Conservation (phyloP, 2,329 filamentous ascomycete species). For the Rasamsonia emersonii region DNA sequence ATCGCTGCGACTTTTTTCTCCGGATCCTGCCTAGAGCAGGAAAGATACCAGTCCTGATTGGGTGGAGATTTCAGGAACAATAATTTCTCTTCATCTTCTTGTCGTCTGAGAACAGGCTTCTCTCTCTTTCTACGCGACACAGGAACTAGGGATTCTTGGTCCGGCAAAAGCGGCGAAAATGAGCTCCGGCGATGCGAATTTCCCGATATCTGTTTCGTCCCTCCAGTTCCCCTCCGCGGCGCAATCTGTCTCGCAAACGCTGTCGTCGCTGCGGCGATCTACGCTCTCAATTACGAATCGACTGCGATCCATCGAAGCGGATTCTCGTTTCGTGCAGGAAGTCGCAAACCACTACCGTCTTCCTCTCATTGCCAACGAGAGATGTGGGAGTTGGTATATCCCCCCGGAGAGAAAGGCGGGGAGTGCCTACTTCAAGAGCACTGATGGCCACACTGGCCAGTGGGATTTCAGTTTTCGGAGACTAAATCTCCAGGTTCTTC, state of each 20-base stretch:
- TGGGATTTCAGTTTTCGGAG: slow-evolving; percentile 84
- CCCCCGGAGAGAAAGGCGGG: slow-evolving; percentile 53
- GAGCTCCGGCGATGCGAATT: slow-evolving; percentile 18
- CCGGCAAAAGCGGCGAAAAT: too few relatives aligned
- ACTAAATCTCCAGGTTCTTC: slow-evolving; percentile 73
- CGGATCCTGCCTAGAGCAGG: neutral
- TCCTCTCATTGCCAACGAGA: slow-evolving; percentile 82
- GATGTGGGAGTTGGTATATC: slow-evolving; percentile 96
- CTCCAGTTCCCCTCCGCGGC: slow-evolving; percentile 48
- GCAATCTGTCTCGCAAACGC: slow-evolving; percentile 60
- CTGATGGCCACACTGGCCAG: slow-evolving; percentile 82
- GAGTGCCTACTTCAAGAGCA: slow-evolving; percentile 95
- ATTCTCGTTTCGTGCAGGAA: slow-evolving; percentile 63
- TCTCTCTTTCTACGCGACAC: too few relatives aligned
- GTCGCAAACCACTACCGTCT: slow-evolving; percentile 46
- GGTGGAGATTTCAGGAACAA: slow-evolving; percentile 3
- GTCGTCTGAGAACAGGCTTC: too few relatives aligned
- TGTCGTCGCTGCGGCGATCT: slow-evolving; percentile 64
- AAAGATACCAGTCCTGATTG: neutral
- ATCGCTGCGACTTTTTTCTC: too few relatives aligned
- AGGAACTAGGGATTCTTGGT: too few relatives aligned
- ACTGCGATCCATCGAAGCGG: slow-evolving; percentile 65
- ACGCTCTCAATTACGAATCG: slow-evolving; percentile 75
- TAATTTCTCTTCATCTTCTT: too few relatives aligned
- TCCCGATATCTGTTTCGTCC: slow-evolving; percentile 28